Percentiles rank a stretch among this genome's conserved stretches.
Conservation (phyloP, 257 asterid species). For the Solanum microdontum region DNA sequence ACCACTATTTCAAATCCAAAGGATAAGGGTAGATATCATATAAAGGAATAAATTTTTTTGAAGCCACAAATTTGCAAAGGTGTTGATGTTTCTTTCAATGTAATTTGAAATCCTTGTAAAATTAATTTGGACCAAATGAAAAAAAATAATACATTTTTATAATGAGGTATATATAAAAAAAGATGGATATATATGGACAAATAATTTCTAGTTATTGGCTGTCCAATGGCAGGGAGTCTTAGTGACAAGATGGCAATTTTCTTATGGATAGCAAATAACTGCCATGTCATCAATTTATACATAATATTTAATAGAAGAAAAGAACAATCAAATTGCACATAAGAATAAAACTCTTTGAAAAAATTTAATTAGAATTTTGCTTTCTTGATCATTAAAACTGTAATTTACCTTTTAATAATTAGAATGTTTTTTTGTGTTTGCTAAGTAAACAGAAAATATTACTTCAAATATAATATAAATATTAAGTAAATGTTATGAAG, state of each 20-base stretch:
- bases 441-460: too few relatives aligned
- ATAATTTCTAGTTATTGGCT: not conserved
- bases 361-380: not conserved
- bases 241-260: constrained; percentile 11
- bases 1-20: not conserved
- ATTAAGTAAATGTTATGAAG: too few relatives aligned
- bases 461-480: too few relatives aligned
- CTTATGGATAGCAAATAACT: not conserved
- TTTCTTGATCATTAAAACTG: not conserved
- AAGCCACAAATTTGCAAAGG: constrained; percentile 4
- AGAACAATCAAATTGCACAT: not conserved
- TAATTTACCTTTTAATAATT: too few relatives aligned
- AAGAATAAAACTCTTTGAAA: not conserved
- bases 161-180: not conserved
- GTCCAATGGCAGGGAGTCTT: constrained; percentile 1
- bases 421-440: not conserved
- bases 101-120: not conserved
- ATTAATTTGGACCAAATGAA: not conserved
- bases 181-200: not conserved
- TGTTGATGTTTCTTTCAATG: not conserved
- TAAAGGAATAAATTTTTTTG: not conserved
- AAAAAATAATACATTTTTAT: not conserved
- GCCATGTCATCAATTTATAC: not conserved
- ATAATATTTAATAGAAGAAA: not conserved
- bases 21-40: not conserved